phyloP scores from a whole-genome alignment of 2,329 filamentous ascomycete genomes.

The Trichoderma afroharzianum region DNA sequence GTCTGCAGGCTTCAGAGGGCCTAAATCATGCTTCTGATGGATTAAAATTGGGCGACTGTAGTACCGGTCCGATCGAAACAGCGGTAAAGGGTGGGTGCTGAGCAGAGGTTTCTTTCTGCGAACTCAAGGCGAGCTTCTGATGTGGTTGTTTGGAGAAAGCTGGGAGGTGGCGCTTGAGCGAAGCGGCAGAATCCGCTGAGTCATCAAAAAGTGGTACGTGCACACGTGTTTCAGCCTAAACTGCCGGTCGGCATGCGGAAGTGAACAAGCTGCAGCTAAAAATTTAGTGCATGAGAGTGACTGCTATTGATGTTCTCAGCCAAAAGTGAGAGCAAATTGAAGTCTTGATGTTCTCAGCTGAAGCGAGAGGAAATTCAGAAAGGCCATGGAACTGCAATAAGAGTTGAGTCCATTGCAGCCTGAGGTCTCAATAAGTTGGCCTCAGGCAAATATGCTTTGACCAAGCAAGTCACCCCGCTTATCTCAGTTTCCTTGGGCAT shows the following conservation, averaged over 20 bases:
- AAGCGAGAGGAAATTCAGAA: background rate
- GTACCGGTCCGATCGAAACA: background rate
- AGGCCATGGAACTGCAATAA: background rate
- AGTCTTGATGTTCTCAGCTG: background rate
- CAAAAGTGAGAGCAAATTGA: background rate
- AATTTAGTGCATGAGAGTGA: background rate
- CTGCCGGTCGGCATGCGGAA: background rate
- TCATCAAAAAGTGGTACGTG: constrained; percentile 3
- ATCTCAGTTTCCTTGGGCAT: background rate
- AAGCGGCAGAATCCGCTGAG: background rate
- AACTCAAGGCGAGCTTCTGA: background rate
- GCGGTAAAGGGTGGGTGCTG: background rate
- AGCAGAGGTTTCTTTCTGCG: background rate
- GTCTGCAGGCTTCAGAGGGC: constrained; percentile 18
- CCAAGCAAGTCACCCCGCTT: background rate
- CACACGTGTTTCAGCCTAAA: constrained; percentile 10
- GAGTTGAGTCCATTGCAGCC: background rate
- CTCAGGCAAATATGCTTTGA: background rate
- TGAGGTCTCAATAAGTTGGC: background rate
- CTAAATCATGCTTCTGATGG: constrained; percentile 28
- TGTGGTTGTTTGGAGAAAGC: background rate
- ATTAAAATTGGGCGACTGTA: background rate
- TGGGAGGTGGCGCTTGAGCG: background rate
- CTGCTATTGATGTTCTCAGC: background rate
- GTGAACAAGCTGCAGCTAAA: background rate